Conservation (phyloP, 2,329 filamentous ascomycete species). For the Cryphonectria nitschkei region DNA sequence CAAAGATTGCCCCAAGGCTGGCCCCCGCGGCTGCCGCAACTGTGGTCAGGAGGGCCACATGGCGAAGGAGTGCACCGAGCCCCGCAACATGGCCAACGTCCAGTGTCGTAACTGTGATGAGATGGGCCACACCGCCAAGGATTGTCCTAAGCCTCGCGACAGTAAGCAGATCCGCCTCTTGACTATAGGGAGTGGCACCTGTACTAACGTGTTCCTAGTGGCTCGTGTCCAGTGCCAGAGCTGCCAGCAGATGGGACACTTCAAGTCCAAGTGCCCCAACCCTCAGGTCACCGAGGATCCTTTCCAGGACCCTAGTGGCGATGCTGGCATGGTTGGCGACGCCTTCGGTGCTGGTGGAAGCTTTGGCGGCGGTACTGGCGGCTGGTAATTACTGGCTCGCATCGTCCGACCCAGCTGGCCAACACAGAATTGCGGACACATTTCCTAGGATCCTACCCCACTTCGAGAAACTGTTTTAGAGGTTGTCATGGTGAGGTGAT, state of each 20-base stretch:
- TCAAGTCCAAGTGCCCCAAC: constrained; percentile 44
- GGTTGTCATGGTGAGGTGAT: neutral
- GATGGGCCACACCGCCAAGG: constrained; percentile 50
- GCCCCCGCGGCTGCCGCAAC: constrained; percentile 57
- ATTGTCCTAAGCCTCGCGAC: constrained; percentile 60
- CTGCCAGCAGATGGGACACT: constrained; percentile 55
- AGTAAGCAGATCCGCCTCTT: constrained; percentile 42
- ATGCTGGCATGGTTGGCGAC: constrained; percentile 20
- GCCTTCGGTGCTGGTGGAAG: constrained; percentile 17
- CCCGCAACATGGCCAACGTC: constrained; percentile 44
- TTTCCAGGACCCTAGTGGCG: constrained; percentile 17
- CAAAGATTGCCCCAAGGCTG: constrained; percentile 65
- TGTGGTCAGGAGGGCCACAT: constrained; percentile 65
- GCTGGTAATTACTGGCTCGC: constrained; percentile 12
- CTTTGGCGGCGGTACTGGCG: neutral
- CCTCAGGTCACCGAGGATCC: constrained; percentile 35
- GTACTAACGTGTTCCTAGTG: constrained; percentile 37
- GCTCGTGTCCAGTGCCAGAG: constrained; percentile 62
- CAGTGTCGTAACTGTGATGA: constrained; percentile 58
- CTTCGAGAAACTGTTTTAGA: constrained; percentile 2
- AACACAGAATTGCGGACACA: neutral
- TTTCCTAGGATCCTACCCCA: neutral
- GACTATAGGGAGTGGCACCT: neutral
- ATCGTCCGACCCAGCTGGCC: neutral
- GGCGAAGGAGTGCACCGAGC: constrained; percentile 63